Percentiles rank a stretch among this genome's conserved stretches.
These are phyloP conservation scores for Heritiera littoralis DNA, from an alignment of 345 rosid species.

Conservation along the genomic window DNA sequence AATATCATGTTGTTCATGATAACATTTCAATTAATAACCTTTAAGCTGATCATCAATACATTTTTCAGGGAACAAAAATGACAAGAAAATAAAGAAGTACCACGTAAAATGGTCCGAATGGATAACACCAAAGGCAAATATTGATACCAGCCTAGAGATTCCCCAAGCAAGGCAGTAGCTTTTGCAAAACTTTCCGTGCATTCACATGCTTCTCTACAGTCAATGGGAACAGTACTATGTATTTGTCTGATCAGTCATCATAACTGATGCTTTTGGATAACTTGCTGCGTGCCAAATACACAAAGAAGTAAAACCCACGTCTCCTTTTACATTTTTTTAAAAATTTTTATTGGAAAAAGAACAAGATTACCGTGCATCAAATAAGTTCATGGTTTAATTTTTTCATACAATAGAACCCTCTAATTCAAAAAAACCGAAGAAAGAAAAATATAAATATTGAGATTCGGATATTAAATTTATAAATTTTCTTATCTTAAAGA, in stretches of 20 bases:
- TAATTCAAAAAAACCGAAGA: too few species aligned
- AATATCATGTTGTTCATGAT: neutral
- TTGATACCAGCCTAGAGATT: neutral
- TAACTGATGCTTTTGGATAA: neutral
- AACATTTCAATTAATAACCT: neutral
- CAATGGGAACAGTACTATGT: conserved; percentile 71
- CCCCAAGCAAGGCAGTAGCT: conserved; percentile 53
- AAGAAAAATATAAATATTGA: too few species aligned
- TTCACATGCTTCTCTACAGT: conserved; percentile 81
- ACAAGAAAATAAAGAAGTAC: neutral
- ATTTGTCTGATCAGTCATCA: conserved; percentile 46
- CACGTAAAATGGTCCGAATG: neutral
- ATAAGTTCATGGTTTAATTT: too few species aligned
- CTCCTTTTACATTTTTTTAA: neutral
- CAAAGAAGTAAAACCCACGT: neutral
- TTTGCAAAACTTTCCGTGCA: conserved; percentile 63
- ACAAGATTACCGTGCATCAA: neutral
- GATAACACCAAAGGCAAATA: neutral
- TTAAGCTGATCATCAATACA: neutral
- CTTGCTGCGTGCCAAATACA: neutral
- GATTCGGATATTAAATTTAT: too few species aligned
- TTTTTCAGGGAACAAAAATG: neutral
- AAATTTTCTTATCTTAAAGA: too few species aligned
- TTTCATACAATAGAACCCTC: too few species aligned
- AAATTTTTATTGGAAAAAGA: neutral